These are phyloP conservation scores for Wickerhamiella infanticola DNA, from an alignment of 1,139 yeast genomes.

Conservation along the genomic window DNA sequence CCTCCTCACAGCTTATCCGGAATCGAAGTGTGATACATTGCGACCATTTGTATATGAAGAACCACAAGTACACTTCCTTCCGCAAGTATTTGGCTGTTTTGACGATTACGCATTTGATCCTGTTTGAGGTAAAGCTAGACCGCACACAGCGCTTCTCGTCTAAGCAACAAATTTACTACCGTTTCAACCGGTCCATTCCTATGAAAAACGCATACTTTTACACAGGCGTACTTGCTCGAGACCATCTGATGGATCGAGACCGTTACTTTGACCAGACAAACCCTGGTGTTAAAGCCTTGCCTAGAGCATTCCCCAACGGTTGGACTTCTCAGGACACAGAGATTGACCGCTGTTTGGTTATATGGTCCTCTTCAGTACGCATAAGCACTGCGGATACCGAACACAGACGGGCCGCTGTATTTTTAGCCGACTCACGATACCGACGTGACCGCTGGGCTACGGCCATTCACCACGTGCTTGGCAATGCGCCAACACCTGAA, in stretches of 20 bases:
- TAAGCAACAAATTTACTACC: constrained; percentile 15
- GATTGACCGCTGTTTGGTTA: constrained; percentile 52
- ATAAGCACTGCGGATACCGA: not conserved
- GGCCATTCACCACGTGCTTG: constrained; percentile 34
- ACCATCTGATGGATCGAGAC: constrained; percentile 40
- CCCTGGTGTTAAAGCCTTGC: constrained; percentile 45
- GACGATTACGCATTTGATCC: constrained; percentile 50
- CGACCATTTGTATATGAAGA: constrained; percentile 55
- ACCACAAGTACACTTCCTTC: constrained; percentile 53
- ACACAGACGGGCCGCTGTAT: constrained; percentile 27
- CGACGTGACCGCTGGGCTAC: constrained; percentile 78
- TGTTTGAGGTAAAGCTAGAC: constrained; percentile 27
- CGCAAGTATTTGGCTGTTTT: constrained; percentile 44
- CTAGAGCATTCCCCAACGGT: constrained; percentile 66
- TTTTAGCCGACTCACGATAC: constrained; percentile 67
- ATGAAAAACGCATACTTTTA: constrained; percentile 43
- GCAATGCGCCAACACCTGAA: constrained; percentile 1
- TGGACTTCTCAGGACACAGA: constrained; percentile 75
- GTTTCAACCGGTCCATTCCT: constrained; percentile 29
- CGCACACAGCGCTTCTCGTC: constrained; percentile 6
- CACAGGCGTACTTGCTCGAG: constrained; percentile 47
- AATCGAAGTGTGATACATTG: constrained; percentile 40
- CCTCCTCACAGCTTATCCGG: constrained; percentile 43
- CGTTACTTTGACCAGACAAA: constrained; percentile 31
- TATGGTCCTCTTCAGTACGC: constrained; percentile 53